Percentiles rank a stretch among this genome's conserved stretches.
Conservation (phyloP, 2,329 filamentous ascomycete species). For the Aspergillus neotritici region DNA sequence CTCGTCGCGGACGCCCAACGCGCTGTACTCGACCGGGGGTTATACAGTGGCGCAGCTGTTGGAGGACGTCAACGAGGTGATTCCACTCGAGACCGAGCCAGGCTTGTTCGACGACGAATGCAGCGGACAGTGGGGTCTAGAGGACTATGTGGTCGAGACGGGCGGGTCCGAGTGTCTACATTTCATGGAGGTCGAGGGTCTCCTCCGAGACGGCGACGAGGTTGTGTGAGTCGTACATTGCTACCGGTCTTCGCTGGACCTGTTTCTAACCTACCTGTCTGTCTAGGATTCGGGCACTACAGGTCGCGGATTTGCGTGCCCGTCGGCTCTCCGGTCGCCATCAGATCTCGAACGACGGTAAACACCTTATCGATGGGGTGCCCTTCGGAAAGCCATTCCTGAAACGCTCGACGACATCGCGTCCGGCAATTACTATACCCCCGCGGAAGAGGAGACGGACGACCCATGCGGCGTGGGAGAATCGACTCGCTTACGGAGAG, state of each 20-base stretch:
- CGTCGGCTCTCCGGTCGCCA: constrained; percentile 69
- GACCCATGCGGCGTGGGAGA: constrained; percentile 25
- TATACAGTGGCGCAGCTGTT: constrained; percentile 72
- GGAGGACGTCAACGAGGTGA: constrained; percentile 68
- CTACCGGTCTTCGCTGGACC: background rate
- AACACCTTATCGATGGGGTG: constrained; percentile 77
- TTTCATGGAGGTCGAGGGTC: constrained; percentile 64
- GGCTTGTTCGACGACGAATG: constrained; percentile 25
- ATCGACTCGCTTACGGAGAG: constrained; percentile 22
- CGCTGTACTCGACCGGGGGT: constrained; percentile 42
- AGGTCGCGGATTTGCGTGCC: constrained; percentile 66
- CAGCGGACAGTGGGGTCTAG: constrained; percentile 67
- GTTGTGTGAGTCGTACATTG: constrained; percentile 56
- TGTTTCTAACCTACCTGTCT: background rate
- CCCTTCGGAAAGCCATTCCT: constrained; percentile 73
- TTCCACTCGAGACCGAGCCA: constrained; percentile 68
- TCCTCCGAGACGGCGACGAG: constrained; percentile 78
- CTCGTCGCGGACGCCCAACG: constrained; percentile 31
- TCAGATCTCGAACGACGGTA: constrained; percentile 74
- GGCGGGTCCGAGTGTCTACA: constrained; percentile 83
- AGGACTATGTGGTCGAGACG: constrained; percentile 83
- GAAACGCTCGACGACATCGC: constrained; percentile 48
- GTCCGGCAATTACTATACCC: constrained; percentile 66
- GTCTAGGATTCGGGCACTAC: constrained; percentile 68
- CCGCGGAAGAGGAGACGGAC: constrained; percentile 63